phyloP scores from a whole-genome alignment of 805 yeast species.

The Cyberlindnera xylosilytica region DNA sequence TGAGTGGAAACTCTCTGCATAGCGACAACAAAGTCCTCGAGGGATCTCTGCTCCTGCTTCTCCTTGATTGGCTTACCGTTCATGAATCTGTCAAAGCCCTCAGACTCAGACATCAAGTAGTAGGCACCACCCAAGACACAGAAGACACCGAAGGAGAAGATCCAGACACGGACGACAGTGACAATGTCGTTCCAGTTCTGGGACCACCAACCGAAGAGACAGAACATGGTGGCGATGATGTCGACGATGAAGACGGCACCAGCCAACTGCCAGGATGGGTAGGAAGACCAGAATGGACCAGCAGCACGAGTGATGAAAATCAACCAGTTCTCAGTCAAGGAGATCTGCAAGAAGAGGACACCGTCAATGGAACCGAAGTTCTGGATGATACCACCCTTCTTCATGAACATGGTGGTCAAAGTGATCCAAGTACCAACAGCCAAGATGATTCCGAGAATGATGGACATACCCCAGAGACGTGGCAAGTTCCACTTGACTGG shows the following conservation, averaged over 20 bases:
- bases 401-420: constrained; percentile 88
- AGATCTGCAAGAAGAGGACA: constrained; percentile 89
- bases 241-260: constrained; percentile 93
- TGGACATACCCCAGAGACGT: constrained; percentile 96
- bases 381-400: constrained; percentile 91
- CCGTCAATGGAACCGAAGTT: constrained; percentile 94
- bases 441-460: constrained; percentile 77
- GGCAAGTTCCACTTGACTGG: constrained; percentile 98
- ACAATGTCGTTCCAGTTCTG: constrained; percentile 97
- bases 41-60: constrained; percentile 56
- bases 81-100: constrained; percentile 77
- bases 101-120: constrained; percentile 85
- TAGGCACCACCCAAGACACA: constrained; percentile 95
- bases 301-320: constrained; percentile 95
- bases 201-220: constrained; percentile 96
- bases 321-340: constrained; percentile 96
- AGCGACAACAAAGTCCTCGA: constrained; percentile 81
- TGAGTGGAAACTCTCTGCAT: constrained; percentile 89
- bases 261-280: constrained; percentile 94
- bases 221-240: constrained; percentile 87
- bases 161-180: constrained; percentile 90
- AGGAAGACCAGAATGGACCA: constrained; percentile 98
- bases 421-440: constrained; percentile 95
- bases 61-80: constrained; percentile 72
- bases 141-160: constrained; percentile 96